phyloP scores from a whole-genome alignment of 495 filamentous ascomycete species.

The Glarea lozoyensis region DNA sequence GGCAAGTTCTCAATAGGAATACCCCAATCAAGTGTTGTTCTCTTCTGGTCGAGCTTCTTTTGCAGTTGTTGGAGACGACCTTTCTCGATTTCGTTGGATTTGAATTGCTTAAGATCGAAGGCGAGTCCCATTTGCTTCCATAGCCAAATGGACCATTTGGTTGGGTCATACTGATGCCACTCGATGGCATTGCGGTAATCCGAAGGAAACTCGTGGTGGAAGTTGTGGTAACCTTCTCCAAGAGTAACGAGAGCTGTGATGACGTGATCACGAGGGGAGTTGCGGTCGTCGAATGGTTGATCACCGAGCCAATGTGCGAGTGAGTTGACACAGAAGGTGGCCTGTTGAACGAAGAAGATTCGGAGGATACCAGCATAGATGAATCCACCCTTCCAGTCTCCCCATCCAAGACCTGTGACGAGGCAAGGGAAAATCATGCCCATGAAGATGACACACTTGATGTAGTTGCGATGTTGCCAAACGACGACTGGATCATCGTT shows the following conservation, averaged over 20 bases:
- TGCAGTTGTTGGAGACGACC: constrained; percentile 92
- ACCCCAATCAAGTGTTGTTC: constrained; percentile 88
- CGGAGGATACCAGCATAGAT: constrained; percentile 93
- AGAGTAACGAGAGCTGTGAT: constrained; percentile 94
- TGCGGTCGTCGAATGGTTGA: constrained; percentile 98
- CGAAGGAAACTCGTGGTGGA: constrained; percentile 99
- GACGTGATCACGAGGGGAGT: constrained; percentile 93
- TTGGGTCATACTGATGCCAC: constrained; percentile 98
- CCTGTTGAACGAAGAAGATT: constrained; percentile 98
- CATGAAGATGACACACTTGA: constrained; percentile 84
- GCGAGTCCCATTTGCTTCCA: constrained; percentile 93
- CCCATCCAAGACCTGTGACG: constrained; percentile 80
- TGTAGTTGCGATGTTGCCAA: constrained; percentile 91
- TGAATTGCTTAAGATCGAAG: constrained; percentile 95
- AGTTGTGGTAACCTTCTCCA: constrained; percentile 97
- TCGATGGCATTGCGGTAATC: constrained; percentile 98
- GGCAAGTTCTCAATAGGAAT: constrained; percentile 87
- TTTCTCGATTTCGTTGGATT: constrained; percentile 97
- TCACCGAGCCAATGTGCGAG: constrained; percentile 98
- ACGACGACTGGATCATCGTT: constrained; percentile 92
- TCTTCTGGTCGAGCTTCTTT: constrained; percentile 99
- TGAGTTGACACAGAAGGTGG: constrained; percentile 99
- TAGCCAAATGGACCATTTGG: constrained; percentile 93
- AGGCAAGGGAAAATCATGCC: constrained; percentile 75
- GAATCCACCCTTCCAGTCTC: constrained; percentile 84